Evolutionary conservation across 2,329 filamentous ascomycete genomes (phyloP).

Genomic region (Stylonectria norvegica): DNA sequence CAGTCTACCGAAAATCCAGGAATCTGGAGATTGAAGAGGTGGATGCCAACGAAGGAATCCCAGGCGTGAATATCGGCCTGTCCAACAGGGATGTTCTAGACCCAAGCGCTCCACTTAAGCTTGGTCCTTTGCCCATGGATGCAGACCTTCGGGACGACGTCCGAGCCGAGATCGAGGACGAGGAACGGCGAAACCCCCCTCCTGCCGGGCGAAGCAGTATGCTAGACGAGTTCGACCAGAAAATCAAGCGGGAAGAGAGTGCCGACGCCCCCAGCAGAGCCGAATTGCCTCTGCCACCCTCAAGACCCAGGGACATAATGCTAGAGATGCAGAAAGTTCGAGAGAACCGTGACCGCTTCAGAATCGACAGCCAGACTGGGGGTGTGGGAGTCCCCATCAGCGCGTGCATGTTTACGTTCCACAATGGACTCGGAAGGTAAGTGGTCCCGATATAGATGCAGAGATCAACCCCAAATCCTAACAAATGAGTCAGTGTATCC

Average conservation of each 20-base stretch:
- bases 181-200: conserved; percentile 75
- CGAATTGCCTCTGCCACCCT: conserved; percentile 82
- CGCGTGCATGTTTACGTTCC: conserved; percentile 96
- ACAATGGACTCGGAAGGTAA: conserved; percentile 90
- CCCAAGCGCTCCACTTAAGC: conserved; percentile 58
- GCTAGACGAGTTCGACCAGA: conserved; percentile 82
- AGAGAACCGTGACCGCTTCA: conserved; percentile 88
- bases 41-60: conserved; percentile 63
- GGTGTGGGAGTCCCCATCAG: conserved; percentile 81
- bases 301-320: conserved; percentile 82
- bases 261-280: conserved; percentile 75
- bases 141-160: conserved; percentile 79
- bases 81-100: conserved; percentile 59
- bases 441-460: conserved; percentile 25
- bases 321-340: conserved; percentile 93
- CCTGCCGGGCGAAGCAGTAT: conserved; percentile 67
- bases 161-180: conserved; percentile 78
- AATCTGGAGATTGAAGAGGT: conserved; percentile 61
- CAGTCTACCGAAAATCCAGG: conserved; percentile 54
- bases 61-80: conserved; percentile 59
- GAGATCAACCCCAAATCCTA: conserved; percentile 7
- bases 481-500: conserved; percentile 59
- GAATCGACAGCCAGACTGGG: conserved; percentile 78
- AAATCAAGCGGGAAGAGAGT: conserved; percentile 84
- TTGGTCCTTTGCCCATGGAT: conserved; percentile 84